Evolutionary conservation across 1,139 yeast genomes (phyloP), one percentile per base, ranked within the genome.

Genomic region (Eremothecium cymbalariae): DNA sequence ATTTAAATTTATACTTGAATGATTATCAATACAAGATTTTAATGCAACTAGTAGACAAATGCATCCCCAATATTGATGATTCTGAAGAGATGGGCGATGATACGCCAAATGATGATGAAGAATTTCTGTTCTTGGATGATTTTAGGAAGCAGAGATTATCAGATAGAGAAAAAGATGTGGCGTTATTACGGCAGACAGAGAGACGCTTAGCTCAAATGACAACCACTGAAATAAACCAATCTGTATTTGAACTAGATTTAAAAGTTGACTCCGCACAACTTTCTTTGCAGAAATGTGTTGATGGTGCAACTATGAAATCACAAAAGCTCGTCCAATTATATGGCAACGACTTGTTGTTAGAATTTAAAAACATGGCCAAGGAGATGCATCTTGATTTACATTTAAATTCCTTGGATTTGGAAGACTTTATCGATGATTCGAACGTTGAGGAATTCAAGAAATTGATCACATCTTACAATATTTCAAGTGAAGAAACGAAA

Each of bases 21-120:
- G 98, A 93, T 54, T 80, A 77, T 47, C 95, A 93, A 51, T 93
- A 93, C 60, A 83, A 85, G 53, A 74, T 88, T 1, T 65, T 90
- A 50, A 78, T 90, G 88, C 74, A 77, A 38, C 64, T 90, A 31
- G 62, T 86, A 32, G 82, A 81, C 40, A 70, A 66, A 15, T 74
- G 82, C 18, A 67, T 88, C 12, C 96, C 96, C 1, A 63, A 70
- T 32, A 63, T 76, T 39, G 72, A 65, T 8, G 47, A 40, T 16
- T 31, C 43, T 1, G 68, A 61, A 4, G 51, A 60, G 6, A 49
- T 23, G 7, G 14, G 14, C 13, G 30, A 43, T 14, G 47, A 46
- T 18, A 42, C 44, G 2, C 34, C 44, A 16, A 40, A 31, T 11
- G 40, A 42, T 14, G 59, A 50, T 14, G 55, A 49, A 4, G 47